phyloP scores from a whole-genome alignment of 2,329 filamentous ascomycete genomes.

The Fusarium ambrosium region DNA sequence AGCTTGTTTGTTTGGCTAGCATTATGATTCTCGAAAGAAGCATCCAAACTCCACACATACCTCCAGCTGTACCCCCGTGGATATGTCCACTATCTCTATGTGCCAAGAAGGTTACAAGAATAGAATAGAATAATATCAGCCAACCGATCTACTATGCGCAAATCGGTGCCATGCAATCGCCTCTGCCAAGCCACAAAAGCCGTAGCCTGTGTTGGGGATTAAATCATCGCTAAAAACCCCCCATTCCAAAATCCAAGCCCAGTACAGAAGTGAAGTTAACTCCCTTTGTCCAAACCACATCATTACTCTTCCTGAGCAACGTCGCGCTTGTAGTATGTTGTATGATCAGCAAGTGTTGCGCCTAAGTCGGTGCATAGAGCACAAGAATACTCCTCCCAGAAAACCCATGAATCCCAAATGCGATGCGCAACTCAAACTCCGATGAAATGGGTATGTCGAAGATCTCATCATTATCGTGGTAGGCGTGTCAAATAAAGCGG shows the following conservation, averaged over 20 bases:
- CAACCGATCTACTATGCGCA: slow-evolving; percentile 2
- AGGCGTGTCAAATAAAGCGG: slow-evolving; percentile 33
- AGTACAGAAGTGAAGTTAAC: slow-evolving; percentile 18
- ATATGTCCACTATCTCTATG: slow-evolving; percentile 21
- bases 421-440: slow-evolving; percentile 50
- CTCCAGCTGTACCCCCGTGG: slow-evolving; percentile 5
- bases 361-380: slow-evolving; percentile 19
- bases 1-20: background rate
- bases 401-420: slow-evolving; percentile 32
- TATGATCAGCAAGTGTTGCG: slow-evolving; percentile 14
- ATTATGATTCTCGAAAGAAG: slow-evolving; percentile 1
- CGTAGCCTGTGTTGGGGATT: slow-evolving; percentile 11
- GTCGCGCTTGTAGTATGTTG: background rate
- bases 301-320: slow-evolving; percentile 16
- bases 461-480: slow-evolving; percentile 50
- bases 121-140: slow-evolving; percentile 30
- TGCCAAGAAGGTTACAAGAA: slow-evolving; percentile 31
- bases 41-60: slow-evolving; percentile 4
- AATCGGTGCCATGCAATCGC: slow-evolving; percentile 18
- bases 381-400: slow-evolving; percentile 32
- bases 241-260: slow-evolving; percentile 27
- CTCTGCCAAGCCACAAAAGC: slow-evolving; percentile 19
- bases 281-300: slow-evolving; percentile 11
- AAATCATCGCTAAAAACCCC: slow-evolving; percentile 36
- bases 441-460: slow-evolving; percentile 50